Base-by-base conservation (phyloP, 257 asterid genomes). In the Lycium barbarum region DNA sequence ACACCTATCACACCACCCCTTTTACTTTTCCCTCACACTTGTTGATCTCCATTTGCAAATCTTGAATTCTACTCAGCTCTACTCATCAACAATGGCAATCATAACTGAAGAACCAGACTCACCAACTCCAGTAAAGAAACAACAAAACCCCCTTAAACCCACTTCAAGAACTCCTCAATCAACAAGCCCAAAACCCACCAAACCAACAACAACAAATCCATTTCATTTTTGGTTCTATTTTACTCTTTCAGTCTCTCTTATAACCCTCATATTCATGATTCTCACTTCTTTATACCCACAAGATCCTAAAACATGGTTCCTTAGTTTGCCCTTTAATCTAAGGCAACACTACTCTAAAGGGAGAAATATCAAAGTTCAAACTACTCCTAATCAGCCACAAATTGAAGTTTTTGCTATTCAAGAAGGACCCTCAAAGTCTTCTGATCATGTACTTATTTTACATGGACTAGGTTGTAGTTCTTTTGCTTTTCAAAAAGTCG, bases 391-490 rank as follows among this genome's bases (percentile, higher is more conserved):
- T 80, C 90, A 85, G 57, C 96, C 96, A 2, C 98, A 93, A 89
- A 88, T 94, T 82, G 98, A 93, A 83, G 89, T 94, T 80, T 96
- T 96, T 84, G 88, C 94, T 7, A 89, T 91, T 79, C 99, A 92
- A 49, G 90, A 90, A 83, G 96, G 98, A 22, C 92, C 95, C 67
- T 1, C 81, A 51, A 72, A 89, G 73, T 89, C 96, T 1, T 90
- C 85, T 36, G 86, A 90, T 85, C 90, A 88, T n/a, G 97, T 93
- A 13, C 88, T 94, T 18, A 88, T 94, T 57, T 90, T 94, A 33
- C 98, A 93, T 80, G 99, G 99, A 10, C 10, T 91, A 63, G 98
- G 98, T 9, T 96, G 95, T 86, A 94, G 92, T 72, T 94, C 99
- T 45, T 93, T 92, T 82, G 91, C 92, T 8, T 96, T 94, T 86